A percentile compares a stretch with the other conserved stretches of the same genome.
Evolutionary conservation across 2,329 filamentous ascomycete genomes (phyloP).

Genomic region (Fragosphaeria purpurea): DNA sequence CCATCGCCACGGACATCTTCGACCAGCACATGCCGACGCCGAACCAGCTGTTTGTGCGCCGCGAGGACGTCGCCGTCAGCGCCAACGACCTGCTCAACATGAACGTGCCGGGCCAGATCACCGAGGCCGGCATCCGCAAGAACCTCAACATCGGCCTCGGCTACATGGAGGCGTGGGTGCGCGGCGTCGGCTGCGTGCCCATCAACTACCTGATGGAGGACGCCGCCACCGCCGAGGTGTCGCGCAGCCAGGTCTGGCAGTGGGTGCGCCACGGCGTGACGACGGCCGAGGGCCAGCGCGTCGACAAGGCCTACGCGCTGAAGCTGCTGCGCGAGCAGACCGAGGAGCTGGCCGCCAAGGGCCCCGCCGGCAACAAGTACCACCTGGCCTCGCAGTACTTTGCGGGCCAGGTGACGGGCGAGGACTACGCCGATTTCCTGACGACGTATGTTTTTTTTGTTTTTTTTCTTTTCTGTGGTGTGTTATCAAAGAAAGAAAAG

Average conservation of each 20-base stretch:
- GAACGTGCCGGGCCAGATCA: slow-evolving; percentile 88
- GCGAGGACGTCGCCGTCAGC: slow-evolving; percentile 79
- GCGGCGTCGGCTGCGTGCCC: slow-evolving; percentile 88
- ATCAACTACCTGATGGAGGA: slow-evolving; percentile 54
- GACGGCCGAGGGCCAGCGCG: slow-evolving; percentile 74
- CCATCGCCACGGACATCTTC: slow-evolving; percentile 86
- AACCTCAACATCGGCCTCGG: slow-evolving; percentile 93
- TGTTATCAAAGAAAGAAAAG: too few species aligned
- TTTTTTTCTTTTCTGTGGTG: too few species aligned
- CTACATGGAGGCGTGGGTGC: slow-evolving; percentile 98
- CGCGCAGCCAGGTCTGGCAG: slow-evolving; percentile 90
- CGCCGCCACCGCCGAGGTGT: slow-evolving; percentile 92
- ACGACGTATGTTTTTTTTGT: slow-evolving; percentile 51
- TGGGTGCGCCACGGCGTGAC: slow-evolving; percentile 69
- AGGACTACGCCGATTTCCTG: slow-evolving; percentile 96
- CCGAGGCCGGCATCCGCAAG: slow-evolving; percentile 91
- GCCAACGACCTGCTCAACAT: slow-evolving; percentile 93
- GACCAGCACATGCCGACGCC: slow-evolving; percentile 98
- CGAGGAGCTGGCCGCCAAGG: slow-evolving; percentile 62
- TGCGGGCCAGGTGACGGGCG: slow-evolving; percentile 82
- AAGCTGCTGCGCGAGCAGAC: slow-evolving; percentile 80
- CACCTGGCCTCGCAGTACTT: slow-evolving; percentile 89
- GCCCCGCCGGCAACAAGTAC: slow-evolving; percentile 82
- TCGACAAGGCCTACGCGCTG: slow-evolving; percentile 87
- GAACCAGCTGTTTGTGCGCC: slow-evolving; percentile 86